These are phyloP conservation scores for Xanthoconium purpureum DNA, from an alignment of 768 basidiomycete genomes.

Conservation along the genomic window DNA sequence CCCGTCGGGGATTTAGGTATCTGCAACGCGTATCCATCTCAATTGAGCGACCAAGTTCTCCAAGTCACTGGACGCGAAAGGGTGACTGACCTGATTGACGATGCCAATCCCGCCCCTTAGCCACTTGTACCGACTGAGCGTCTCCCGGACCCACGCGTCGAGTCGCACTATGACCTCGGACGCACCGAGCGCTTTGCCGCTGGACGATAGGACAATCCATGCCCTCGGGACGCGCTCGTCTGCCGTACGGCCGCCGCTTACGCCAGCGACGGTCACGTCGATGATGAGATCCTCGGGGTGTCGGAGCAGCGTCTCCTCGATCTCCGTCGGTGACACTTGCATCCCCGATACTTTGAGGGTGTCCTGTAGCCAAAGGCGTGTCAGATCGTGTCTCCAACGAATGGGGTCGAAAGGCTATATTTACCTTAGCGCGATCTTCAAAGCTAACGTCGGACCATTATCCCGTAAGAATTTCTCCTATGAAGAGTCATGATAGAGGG, in stretches of 20 bases:
- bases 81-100: constrained; percentile 53
- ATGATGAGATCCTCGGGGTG: constrained; percentile 60
- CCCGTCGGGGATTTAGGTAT: constrained; percentile 76
- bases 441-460: constrained; percentile 42
- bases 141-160: constrained; percentile 57
- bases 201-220: constrained; percentile 66
- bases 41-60: neutral
- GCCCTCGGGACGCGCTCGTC: constrained; percentile 78
- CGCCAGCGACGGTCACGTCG: constrained; percentile 72
- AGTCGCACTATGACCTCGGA: constrained; percentile 42
- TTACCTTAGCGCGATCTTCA: constrained; percentile 73
- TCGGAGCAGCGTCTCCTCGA: constrained; percentile 61
- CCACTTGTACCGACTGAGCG: constrained; percentile 75
- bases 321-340: constrained; percentile 79
- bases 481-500: neutral
- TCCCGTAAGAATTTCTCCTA: neutral
- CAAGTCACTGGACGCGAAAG: neutral
- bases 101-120: constrained; percentile 68
- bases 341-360: constrained; percentile 76
- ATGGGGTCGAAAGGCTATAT: neutral
- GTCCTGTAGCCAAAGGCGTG: constrained; percentile 43
- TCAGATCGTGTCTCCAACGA: neutral
- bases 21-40: constrained; percentile 20
- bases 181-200: constrained; percentile 50
- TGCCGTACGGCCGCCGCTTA: constrained; percentile 62